Evolutionary conservation across 306 rosid species (phyloP).

Genomic region (Astragalus membranaceus): DNA sequence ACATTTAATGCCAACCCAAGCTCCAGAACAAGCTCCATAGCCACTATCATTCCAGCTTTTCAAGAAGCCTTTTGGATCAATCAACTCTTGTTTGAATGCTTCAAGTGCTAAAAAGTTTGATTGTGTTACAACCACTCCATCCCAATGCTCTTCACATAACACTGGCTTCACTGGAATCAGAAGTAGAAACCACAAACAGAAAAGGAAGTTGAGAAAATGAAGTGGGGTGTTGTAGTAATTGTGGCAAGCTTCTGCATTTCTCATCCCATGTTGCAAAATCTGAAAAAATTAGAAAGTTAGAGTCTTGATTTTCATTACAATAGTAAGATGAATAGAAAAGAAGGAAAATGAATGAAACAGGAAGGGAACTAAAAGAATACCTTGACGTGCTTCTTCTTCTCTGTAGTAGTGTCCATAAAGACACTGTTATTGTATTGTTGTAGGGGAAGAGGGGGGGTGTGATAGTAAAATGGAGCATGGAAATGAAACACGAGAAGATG

Average conservation of each 20-base stretch:
- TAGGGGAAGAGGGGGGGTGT: not conserved
- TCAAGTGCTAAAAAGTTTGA: slow-evolving; percentile 72
- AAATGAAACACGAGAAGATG: slow-evolving; percentile 9
- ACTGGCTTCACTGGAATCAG: slow-evolving; percentile 28
- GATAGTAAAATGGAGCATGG: not conserved
- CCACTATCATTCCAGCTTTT: slow-evolving; percentile 84
- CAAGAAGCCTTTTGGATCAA: slow-evolving; percentile 75
- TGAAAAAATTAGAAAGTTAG: slow-evolving; percentile 4
- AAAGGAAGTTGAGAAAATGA: not conserved
- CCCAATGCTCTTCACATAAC: slow-evolving; percentile 52
- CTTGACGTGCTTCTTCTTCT: not conserved
- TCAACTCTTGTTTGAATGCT: slow-evolving; percentile 73
- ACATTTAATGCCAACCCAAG: slow-evolving; percentile 87
- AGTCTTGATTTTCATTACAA: slow-evolving; percentile 18
- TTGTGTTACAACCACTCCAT: slow-evolving; percentile 73
- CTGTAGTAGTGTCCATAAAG: slow-evolving; percentile 25
- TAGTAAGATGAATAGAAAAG: not conserved
- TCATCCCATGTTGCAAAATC: slow-evolving; percentile 22
- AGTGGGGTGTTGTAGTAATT: no score
- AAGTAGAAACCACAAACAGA: slow-evolving; percentile 23
- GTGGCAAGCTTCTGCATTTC: slow-evolving; percentile 14
- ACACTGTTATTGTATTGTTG: not conserved
- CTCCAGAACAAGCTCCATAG: slow-evolving; percentile 84
- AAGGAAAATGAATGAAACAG: not conserved
- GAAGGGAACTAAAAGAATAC: no score